These are phyloP conservation scores for Penstemon newberryi DNA, from an alignment of 257 asterid species.

Conservation along the genomic window DNA sequence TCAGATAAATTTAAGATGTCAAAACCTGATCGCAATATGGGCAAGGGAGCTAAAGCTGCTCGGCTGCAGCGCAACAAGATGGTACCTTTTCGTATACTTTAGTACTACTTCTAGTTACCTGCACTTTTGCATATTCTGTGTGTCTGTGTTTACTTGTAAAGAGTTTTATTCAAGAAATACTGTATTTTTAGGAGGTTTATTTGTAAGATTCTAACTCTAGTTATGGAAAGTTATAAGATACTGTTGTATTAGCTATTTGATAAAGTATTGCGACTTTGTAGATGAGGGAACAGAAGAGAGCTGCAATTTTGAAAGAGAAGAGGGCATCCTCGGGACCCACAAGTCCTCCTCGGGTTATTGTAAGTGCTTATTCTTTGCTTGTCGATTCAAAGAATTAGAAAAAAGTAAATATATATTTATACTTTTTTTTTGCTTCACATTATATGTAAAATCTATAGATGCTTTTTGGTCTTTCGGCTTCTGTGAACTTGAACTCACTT, in stretches of 20 bases:
- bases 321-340: constrained; percentile 69
- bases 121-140: neutral
- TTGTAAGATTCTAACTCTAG: no score
- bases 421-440: neutral
- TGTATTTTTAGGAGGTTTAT: no score
- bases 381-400: neutral
- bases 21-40: constrained; percentile 54
- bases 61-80: constrained; percentile 80
- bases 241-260: constrained; percentile 15
- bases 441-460: constrained; percentile 45
- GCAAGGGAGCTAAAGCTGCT: constrained; percentile 78
- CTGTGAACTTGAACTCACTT: constrained; percentile 64
- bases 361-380: constrained; percentile 35
- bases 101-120: neutral
- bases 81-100: constrained; percentile 37
- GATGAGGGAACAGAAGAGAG: constrained; percentile 83
- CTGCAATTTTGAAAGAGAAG: constrained; percentile 75
- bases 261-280: constrained; percentile 29
- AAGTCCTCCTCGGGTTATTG: constrained; percentile 89
- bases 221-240: neutral
- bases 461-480: constrained; percentile 79
- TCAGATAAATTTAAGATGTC: constrained; percentile 58
- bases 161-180: no score
- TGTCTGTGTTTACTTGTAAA: neutral
- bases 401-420: neutral